These are phyloP conservation scores for Fusarium sp. DNA, from an alignment of 2,329 filamentous ascomycete species.

Conservation along the genomic window DNA sequence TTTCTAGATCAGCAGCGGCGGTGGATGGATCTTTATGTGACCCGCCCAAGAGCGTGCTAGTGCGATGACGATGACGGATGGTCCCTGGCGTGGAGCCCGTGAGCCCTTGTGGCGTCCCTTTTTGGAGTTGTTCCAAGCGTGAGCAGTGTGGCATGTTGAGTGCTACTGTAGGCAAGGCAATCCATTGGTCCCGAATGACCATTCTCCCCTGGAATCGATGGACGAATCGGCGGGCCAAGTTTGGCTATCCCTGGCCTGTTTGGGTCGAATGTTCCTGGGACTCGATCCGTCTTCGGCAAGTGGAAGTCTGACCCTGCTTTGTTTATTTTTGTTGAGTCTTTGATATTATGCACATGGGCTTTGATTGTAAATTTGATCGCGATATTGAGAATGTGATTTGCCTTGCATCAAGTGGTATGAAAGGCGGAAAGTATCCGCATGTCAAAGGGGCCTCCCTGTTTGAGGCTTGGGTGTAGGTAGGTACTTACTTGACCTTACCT, in stretches of 20 bases:
- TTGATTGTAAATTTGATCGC: background rate
- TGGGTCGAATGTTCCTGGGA: constrained; percentile 35
- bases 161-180: constrained; percentile 5
- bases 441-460: background rate
- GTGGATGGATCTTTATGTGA: constrained; percentile 36
- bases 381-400: background rate
- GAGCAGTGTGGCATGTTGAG: constrained; percentile 16
- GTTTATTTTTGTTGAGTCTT: constrained; percentile 11
- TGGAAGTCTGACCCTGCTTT: constrained; percentile 17
- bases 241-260: constrained; percentile 34
- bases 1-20: constrained; percentile 45
- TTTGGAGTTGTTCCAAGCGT: constrained; percentile 12
- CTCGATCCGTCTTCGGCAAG: constrained; percentile 31
- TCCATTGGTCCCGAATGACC: constrained; percentile 18
- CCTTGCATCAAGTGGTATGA: background rate
- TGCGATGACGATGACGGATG: constrained; percentile 30
- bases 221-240: constrained; percentile 27
- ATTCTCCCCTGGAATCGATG: constrained; percentile 32
- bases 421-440: background rate
- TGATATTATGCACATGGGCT: background rate
- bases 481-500: background rate
- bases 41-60: constrained; percentile 25
- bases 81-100: constrained; percentile 25
- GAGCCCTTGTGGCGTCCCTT: constrained; percentile 15
- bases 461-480: background rate